A percentile compares a stretch with the other conserved stretches of the same genome.
Evolutionary conservation across 345 rosid species (phyloP).

Genomic region (Hirschfeldia incana): DNA sequence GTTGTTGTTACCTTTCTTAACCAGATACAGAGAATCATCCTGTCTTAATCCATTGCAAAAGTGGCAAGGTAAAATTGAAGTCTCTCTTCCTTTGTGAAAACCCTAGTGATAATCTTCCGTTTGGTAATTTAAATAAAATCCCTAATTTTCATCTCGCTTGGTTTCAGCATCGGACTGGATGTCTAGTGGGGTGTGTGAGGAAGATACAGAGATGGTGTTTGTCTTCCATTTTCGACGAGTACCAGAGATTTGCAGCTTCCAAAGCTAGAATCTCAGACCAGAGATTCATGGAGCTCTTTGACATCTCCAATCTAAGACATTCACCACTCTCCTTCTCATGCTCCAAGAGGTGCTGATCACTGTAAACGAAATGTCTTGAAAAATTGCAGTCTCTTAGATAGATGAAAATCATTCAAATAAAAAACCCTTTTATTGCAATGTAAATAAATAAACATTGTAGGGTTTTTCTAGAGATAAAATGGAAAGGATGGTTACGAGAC

Average conservation of each 20-base stretch:
- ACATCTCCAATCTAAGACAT: conserved; percentile 54
- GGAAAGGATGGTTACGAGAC: background rate
- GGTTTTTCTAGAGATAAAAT: background rate
- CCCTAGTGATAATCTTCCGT: background rate
- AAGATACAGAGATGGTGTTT: conserved; percentile 81
- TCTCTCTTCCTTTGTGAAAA: background rate
- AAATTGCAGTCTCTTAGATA: background rate
- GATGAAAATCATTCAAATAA: conserved; percentile 4
- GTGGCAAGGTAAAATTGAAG: conserved; percentile 66
- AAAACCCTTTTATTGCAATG: background rate
- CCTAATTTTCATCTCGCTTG: background rate
- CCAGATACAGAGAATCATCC: conserved; percentile 75
- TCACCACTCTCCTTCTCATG: conserved; percentile 50
- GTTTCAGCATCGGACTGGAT: conserved; percentile 75
- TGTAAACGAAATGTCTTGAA: background rate
- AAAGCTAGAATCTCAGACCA: conserved; percentile 71
- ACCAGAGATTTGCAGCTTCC: conserved; percentile 69
- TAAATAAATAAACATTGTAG: background rate
- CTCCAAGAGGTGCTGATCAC: conserved; percentile 35
- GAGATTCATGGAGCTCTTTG: conserved; percentile 71
- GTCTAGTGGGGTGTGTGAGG: conserved; percentile 73
- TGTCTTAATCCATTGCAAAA: conserved; percentile 70
- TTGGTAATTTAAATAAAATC: background rate
- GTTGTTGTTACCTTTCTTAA: background rate
- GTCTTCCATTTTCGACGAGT: conserved; percentile 72